Evolutionary conservation across 176 grass and related monocot species (phyloP).

Genomic region (Typha latifolia): DNA sequence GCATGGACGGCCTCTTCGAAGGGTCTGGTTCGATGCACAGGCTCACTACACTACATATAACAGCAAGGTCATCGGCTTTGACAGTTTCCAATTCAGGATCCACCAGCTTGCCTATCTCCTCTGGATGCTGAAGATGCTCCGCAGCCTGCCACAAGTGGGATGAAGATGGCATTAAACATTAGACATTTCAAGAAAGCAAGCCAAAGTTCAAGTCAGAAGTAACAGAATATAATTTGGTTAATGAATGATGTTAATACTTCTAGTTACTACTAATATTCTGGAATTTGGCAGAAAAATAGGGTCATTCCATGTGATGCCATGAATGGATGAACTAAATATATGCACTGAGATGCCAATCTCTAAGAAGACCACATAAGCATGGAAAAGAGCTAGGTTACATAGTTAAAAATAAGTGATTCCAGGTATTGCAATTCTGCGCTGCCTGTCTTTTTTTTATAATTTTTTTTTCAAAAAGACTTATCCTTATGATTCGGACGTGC

Average conservation of each 20-base stretch:
- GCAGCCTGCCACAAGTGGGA: constrained; percentile 27
- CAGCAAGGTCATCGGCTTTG: constrained; percentile 43
- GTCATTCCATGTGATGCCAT: too few relatives aligned
- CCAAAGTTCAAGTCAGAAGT: background rate
- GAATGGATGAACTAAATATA: too few relatives aligned
- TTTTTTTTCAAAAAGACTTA: too few relatives aligned
- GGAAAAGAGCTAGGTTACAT: too few relatives aligned
- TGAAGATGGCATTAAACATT: background rate
- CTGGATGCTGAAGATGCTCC: constrained; percentile 60
- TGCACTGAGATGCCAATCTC: too few relatives aligned
- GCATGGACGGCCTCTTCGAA: constrained; percentile 76
- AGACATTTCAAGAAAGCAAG: background rate
- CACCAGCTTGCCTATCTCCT: constrained; percentile 67
- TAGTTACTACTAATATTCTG: background rate
- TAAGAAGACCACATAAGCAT: too few relatives aligned
- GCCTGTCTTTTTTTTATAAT: too few relatives aligned
- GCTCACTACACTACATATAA: constrained; percentile 76
- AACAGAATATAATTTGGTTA: background rate
- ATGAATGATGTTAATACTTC: background rate
- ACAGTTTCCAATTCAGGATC: constrained; percentile 52
- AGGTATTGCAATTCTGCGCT: too few relatives aligned
- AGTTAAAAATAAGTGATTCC: too few relatives aligned
- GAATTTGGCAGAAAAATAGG: background rate
- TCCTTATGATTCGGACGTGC: too few relatives aligned
- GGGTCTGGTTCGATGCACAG: constrained; percentile 82